Percentiles rank a stretch among this genome's conserved stretches.
phyloP scores from a whole-genome alignment of 2,329 filamentous ascomycete species.

The Arthroderma uncinatum region DNA sequence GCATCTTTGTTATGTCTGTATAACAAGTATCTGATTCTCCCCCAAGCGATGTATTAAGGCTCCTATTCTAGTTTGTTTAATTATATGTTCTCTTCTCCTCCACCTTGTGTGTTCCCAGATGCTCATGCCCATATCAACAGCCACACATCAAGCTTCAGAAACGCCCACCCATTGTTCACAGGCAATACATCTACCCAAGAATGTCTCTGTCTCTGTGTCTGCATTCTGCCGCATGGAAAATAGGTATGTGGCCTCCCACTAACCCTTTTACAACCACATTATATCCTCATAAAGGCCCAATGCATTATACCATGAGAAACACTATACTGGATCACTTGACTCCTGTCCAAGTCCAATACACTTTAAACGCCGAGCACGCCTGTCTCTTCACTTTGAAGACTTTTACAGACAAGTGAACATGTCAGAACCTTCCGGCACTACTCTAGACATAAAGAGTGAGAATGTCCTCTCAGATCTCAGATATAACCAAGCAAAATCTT shows the following conservation, averaged over 20 bases:
- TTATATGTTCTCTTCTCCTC: slow-evolving; percentile 3
- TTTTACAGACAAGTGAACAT: neutral
- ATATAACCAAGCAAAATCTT: neutral
- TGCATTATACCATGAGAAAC: too few relatives aligned
- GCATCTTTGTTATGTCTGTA: neutral
- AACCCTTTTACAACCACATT: neutral
- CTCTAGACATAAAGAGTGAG: neutral
- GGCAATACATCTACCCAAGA: neutral
- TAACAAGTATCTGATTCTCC: slow-evolving; percentile 6
- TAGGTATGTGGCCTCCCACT: neutral
- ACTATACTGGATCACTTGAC: too few relatives aligned
- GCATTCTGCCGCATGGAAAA: neutral
- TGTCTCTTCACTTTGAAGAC: neutral
- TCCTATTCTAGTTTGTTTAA: slow-evolving; percentile 6
- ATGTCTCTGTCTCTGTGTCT: neutral
- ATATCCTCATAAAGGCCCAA: neutral
- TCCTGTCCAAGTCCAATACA: too few relatives aligned
- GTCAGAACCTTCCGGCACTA: neutral
- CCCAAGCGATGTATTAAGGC: slow-evolving; percentile 8
- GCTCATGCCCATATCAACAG: too few relatives aligned
- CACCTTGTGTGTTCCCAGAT: neutral
- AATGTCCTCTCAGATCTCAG: neutral
- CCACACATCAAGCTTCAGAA: too few relatives aligned
- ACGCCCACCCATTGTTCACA: neutral
- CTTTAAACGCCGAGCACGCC: too few relatives aligned